Conservation (phyloP, 2,329 filamentous ascomycete species). For the Aspergillus sp. region DNA sequence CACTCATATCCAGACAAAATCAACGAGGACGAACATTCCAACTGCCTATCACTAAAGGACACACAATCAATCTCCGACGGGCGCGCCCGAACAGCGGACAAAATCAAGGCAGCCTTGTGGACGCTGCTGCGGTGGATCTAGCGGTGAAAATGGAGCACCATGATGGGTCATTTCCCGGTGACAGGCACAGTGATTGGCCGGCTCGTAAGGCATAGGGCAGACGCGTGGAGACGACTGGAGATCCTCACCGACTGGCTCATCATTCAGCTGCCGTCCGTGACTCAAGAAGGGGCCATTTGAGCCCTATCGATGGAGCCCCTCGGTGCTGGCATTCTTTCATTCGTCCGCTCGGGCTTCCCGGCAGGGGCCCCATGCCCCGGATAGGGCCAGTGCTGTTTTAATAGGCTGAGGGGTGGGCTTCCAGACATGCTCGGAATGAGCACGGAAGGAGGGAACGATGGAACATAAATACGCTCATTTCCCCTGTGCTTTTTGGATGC, state of each 20-base stretch:
- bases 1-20: neutral
- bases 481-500: neutral
- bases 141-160: conserved; percentile 23
- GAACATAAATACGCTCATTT: conserved; percentile 2
- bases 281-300: conserved; percentile 1
- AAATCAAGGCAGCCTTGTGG: neutral
- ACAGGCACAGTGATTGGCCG: neutral
- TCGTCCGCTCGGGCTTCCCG: conserved; percentile 13
- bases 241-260: conserved; percentile 15
- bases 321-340: conserved; percentile 21
- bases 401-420: neutral
- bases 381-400: neutral
- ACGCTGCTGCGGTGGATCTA: conserved; percentile 16
- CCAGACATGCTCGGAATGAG: conserved; percentile 1
- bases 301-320: conserved; percentile 25
- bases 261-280: conserved; percentile 4
- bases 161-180: conserved; percentile 1
- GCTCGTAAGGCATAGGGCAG: conserved; percentile 14
- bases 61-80: neutral
- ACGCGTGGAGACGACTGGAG: conserved; percentile 7
- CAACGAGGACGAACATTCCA: neutral
- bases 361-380: conserved; percentile 4
- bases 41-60: neutral
- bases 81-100: neutral
- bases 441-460: neutral